Percentiles rank a stretch among this genome's conserved stretches.
Evolutionary conservation across 2,329 filamentous ascomycete species (phyloP).

Genomic region (Sclerotinia nivalis): DNA sequence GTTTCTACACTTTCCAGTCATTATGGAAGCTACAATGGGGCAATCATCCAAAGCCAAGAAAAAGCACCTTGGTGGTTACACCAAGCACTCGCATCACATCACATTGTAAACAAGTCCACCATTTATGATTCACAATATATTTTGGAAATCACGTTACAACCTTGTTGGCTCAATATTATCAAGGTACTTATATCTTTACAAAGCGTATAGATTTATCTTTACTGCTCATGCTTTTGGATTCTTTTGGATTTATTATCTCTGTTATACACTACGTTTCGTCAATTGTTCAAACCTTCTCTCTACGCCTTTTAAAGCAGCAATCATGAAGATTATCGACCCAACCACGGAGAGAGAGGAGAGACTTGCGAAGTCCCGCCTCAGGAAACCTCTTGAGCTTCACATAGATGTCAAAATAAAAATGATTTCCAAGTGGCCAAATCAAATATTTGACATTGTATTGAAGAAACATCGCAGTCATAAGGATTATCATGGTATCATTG

Average conservation of each 20-base stretch:
- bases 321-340: constrained; percentile 10
- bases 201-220: background rate
- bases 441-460: background rate
- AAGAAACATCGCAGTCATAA: background rate
- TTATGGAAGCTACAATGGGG: background rate
- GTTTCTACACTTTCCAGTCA: background rate
- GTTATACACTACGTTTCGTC: background rate
- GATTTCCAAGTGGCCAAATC: constrained; percentile 18
- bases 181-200: constrained; percentile 18
- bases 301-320: background rate
- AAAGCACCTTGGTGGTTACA: constrained; percentile 9
- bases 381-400: background rate
- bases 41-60: constrained; percentile 12
- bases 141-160: constrained; percentile 5
- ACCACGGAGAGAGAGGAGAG: background rate
- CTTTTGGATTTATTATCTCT: background rate
- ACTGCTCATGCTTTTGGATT: background rate
- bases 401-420: background rate
- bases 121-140: constrained; percentile 1
- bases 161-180: constrained; percentile 12
- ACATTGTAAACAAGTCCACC: background rate
- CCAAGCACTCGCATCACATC: background rate
- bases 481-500: constrained; percentile 12
- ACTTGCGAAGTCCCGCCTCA: background rate
- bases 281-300: background rate